A percentile compares a stretch with the other conserved stretches of the same genome.
phyloP scores from a whole-genome alignment of 225 moss, liverwort and hornwort species.

The Pseudoscleropodium purum region DNA sequence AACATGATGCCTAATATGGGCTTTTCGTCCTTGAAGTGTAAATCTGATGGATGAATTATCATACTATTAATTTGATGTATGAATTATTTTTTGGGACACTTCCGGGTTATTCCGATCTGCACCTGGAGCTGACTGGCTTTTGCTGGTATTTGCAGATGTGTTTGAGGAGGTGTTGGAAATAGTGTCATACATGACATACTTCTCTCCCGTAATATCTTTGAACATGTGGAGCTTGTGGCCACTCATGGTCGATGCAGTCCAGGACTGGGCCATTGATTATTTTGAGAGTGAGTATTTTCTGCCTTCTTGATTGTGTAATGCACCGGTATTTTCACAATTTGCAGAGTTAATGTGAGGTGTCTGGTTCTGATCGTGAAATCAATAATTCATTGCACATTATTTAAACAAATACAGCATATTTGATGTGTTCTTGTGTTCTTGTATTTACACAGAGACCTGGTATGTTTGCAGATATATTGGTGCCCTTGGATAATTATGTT shows the following conservation, averaged over 20 bases:
- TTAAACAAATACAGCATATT: not conserved
- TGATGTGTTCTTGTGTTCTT: not conserved
- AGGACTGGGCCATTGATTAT: conserved; percentile 99
- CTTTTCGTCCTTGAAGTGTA: not conserved
- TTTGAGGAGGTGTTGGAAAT: conserved; percentile 99
- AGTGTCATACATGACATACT: conserved; percentile 99
- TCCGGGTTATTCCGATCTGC: not conserved
- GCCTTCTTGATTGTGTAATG: not conserved
- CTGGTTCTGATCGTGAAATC: not conserved
- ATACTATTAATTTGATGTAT: not conserved
- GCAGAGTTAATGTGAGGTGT: not conserved
- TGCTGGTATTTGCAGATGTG: conserved; percentile 59
- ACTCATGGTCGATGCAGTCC: conserved; percentile 92
- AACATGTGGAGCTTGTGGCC: conserved; percentile 99
- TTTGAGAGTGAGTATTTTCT: conserved; percentile 72
- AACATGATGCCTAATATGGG: not conserved
- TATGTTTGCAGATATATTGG: conserved; percentile 73
- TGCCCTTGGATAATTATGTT: conserved; percentile 94
- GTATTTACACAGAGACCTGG: not conserved
- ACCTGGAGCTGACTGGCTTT: not conserved
- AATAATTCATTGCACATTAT: not conserved
- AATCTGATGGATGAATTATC: not conserved
- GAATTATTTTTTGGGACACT: not conserved
- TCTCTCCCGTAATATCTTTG: conserved; percentile 83
- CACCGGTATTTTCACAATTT: not conserved